Percentiles rank a stretch among this genome's conserved stretches.
Conservation (phyloP, 1,284 basidiomycete genomes). For the Ganoderma multipileum region DNA sequence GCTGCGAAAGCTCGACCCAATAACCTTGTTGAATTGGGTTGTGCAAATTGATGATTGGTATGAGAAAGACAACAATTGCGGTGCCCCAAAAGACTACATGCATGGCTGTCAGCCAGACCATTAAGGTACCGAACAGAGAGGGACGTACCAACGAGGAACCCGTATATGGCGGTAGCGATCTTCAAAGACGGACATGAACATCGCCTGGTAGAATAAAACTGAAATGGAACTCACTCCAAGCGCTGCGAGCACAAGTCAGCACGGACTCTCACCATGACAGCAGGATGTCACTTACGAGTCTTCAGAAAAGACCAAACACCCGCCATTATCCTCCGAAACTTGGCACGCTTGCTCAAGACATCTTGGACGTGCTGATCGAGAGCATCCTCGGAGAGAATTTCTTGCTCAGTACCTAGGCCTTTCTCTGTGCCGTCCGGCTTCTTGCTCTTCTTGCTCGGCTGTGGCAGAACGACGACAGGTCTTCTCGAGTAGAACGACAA, state of each 20-base stretch:
- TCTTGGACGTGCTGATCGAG: conserved; percentile 84
- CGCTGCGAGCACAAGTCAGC: neutral
- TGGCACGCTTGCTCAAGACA: conserved; percentile 72
- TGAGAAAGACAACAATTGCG: conserved; percentile 81
- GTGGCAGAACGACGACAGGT: conserved; percentile 67
- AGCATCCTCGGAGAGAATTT: conserved; percentile 55
- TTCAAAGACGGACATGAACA: conserved; percentile 36
- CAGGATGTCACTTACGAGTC: conserved; percentile 52
- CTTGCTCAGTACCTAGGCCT: conserved; percentile 32
- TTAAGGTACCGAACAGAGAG: too few relatives aligned
- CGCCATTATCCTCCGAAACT: conserved; percentile 63
- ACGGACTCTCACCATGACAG: too few relatives aligned
- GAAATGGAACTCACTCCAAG: neutral
- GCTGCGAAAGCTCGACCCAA: conserved; percentile 82
- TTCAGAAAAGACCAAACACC: conserved; percentile 88
- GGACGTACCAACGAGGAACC: conserved; percentile 71
- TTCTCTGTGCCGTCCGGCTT: conserved; percentile 41
- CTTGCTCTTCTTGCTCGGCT: conserved; percentile 25
- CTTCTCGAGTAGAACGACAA: conserved; percentile 72
- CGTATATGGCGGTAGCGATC: conserved; percentile 81
- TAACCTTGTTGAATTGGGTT: conserved; percentile 68
- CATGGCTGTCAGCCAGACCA: neutral
- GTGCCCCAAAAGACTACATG: conserved; percentile 74
- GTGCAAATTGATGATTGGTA: conserved; percentile 73
- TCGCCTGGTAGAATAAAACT: neutral